These are phyloP conservation scores for Paraconiothyrium sp. DNA, from an alignment of 2,329 filamentous ascomycete genomes.

Conservation along the genomic window DNA sequence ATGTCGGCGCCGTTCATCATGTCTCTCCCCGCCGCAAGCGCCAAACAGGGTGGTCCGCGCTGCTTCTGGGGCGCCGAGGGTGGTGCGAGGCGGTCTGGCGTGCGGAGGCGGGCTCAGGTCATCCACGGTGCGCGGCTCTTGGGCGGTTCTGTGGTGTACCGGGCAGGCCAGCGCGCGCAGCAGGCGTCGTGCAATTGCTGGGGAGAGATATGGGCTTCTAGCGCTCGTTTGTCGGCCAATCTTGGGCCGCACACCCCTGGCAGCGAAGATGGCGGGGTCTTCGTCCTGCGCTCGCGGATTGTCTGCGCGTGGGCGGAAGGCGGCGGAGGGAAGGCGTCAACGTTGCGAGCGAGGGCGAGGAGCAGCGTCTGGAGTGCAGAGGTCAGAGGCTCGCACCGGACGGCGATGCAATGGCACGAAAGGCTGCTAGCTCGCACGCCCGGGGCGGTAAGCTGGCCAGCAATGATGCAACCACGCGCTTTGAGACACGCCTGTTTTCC, in stretches of 20 bases:
- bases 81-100: conserved; percentile 38
- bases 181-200: conserved; percentile 35
- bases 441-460: conserved; percentile 19
- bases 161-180: conserved; percentile 28
- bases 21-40: conserved; percentile 42
- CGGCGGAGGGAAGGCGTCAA: neutral
- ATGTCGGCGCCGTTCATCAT: conserved; percentile 72
- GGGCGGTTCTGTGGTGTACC: conserved; percentile 6
- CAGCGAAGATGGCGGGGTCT: conserved; percentile 22
- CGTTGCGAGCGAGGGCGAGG: conserved; percentile 1
- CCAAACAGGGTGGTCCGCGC: conserved; percentile 20
- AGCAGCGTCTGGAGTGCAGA: conserved; percentile 15
- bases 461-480: conserved; percentile 28
- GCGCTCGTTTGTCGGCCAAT: conserved; percentile 46
- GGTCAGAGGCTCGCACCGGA: neutral
- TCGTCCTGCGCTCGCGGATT: conserved; percentile 14
- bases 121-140: conserved; percentile 30
- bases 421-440: conserved; percentile 10
- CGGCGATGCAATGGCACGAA: conserved; percentile 7
- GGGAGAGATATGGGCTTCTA: conserved; percentile 41
- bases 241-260: conserved; percentile 24
- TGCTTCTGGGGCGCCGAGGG: conserved; percentile 17
- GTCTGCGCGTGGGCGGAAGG: neutral
- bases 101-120: conserved; percentile 42
- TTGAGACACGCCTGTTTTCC: conserved; percentile 19